A percentile compares a stretch with the other conserved stretches of the same genome.
phyloP scores from a whole-genome alignment of 208 protist species.

The Endotrypanum monterogeii region DNA sequence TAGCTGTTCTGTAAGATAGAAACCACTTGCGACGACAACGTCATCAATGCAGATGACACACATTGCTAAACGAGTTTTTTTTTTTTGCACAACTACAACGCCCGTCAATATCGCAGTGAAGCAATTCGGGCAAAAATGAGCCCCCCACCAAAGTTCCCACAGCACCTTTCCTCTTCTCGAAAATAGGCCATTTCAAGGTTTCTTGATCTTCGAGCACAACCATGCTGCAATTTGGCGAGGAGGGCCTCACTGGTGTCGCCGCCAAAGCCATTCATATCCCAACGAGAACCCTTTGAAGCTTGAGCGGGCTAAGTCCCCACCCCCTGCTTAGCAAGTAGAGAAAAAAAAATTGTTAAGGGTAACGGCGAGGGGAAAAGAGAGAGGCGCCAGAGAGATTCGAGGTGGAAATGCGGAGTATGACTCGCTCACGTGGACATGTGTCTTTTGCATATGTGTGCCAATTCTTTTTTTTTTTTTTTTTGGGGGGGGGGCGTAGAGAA shows the following conservation, averaged over 20 bases:
- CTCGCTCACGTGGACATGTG: not conserved
- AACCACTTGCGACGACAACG: not conserved
- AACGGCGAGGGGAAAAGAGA: slow-evolving; percentile 3
- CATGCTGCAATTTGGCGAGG: not conserved
- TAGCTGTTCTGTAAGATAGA: not conserved
- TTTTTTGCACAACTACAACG: not conserved
- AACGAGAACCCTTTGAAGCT: not conserved
- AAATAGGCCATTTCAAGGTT: not conserved
- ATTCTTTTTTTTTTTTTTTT: not conserved
- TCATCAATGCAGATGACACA: not conserved
- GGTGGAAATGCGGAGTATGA: not conserved
- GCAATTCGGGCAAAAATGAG: not conserved
- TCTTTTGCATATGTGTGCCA: not conserved
- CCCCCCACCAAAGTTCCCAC: not conserved
- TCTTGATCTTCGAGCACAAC: not conserved
- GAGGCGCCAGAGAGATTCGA: not conserved
- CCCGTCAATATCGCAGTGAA: not conserved
- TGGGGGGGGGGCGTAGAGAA: slow-evolving; percentile 5
- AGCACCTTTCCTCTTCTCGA: not conserved
- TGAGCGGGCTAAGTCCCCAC: not conserved
- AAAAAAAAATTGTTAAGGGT: not conserved
- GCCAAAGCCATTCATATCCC: not conserved
- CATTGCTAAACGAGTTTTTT: not conserved
- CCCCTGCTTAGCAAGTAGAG: not conserved
- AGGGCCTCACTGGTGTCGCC: not conserved